Evolutionary conservation across 805 yeast species (phyloP).

Genomic region (Sungouiella thailandica): DNA sequence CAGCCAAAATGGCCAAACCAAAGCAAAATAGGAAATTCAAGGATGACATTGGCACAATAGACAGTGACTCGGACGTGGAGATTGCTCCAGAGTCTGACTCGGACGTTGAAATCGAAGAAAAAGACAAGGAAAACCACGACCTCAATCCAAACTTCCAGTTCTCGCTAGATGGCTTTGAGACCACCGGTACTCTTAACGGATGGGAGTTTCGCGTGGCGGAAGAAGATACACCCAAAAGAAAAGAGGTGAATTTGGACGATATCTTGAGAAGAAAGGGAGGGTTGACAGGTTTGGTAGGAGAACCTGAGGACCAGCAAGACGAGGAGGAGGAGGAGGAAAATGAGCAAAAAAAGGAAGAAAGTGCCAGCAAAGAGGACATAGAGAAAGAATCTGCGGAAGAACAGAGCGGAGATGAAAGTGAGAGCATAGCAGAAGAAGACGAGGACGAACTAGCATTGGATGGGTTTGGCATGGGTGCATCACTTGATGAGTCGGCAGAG

Average conservation of each 20-base stretch:
- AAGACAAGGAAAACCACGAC: conserved; percentile 40
- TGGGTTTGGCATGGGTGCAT: conserved; percentile 45
- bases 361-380: neutral
- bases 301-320: conserved; percentile 15
- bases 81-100: conserved; percentile 13
- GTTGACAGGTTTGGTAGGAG: conserved; percentile 48
- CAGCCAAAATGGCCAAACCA: conserved; percentile 9
- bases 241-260: conserved; percentile 80
- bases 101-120: conserved; percentile 21
- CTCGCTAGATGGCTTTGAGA: conserved; percentile 55
- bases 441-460: conserved; percentile 41
- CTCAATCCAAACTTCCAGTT: conserved; percentile 74
- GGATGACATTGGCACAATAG: conserved; percentile 67
- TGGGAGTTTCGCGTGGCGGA: conserved; percentile 74
- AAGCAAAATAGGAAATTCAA: conserved; percentile 10
- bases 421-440: conserved; percentile 25
- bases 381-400: conserved; percentile 18
- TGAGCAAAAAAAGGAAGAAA: neutral
- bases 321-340: conserved; percentile 21
- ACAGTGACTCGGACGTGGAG: conserved; percentile 62
- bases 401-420: conserved; percentile 27
- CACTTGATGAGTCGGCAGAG: conserved; percentile 24
- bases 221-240: conserved; percentile 22
- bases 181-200: conserved; percentile 52
- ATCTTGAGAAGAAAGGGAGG: conserved; percentile 86